Evolutionary conservation across 257 asterid genomes (phyloP).

Genomic region (Capsicum pubescens): DNA sequence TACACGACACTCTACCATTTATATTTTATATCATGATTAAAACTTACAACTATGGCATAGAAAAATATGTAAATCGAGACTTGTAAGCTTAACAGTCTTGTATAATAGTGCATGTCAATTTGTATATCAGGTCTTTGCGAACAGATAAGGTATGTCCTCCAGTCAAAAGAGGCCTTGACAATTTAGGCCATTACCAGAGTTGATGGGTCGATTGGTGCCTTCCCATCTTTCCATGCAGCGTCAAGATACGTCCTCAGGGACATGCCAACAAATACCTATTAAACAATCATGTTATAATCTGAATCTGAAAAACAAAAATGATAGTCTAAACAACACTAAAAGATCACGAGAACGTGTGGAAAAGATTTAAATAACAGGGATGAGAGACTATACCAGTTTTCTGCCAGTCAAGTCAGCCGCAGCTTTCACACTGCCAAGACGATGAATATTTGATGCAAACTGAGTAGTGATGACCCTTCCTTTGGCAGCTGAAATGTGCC

Average conservation of each 20-base stretch:
- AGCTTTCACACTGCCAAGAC: constrained; percentile 97
- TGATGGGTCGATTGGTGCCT: constrained; percentile 98
- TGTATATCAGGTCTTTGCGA: background rate
- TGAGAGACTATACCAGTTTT: constrained; percentile 69
- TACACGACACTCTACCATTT: background rate
- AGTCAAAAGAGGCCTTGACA: constrained; percentile 21
- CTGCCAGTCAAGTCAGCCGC: constrained; percentile 99
- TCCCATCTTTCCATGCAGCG: constrained; percentile 99
- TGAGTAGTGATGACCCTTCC: constrained; percentile 97
- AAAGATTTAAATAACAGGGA: constrained; percentile 26
- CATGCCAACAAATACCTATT: constrained; percentile 98
- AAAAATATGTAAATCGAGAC: constrained; percentile 8
- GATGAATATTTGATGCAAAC: constrained; percentile 97
- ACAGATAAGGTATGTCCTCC: constrained; percentile 17
- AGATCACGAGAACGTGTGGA: background rate
- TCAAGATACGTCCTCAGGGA: constrained; percentile 97
- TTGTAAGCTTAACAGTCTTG: constrained; percentile 17
- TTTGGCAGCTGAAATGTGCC: constrained; percentile 79
- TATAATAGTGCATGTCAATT: constrained; percentile 2
- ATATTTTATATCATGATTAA: background rate
- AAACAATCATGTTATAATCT: constrained; percentile 30
- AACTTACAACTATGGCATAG: constrained; percentile 10
- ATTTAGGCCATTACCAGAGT: constrained; percentile 72
- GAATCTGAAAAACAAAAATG: background rate
- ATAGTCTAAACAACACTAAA: constrained; percentile 25